Evolutionary conservation across 2,329 filamentous ascomycete species (phyloP), one percentile per base, ranked within the genome.

Genomic region (Colletotrichum destructivum): DNA sequence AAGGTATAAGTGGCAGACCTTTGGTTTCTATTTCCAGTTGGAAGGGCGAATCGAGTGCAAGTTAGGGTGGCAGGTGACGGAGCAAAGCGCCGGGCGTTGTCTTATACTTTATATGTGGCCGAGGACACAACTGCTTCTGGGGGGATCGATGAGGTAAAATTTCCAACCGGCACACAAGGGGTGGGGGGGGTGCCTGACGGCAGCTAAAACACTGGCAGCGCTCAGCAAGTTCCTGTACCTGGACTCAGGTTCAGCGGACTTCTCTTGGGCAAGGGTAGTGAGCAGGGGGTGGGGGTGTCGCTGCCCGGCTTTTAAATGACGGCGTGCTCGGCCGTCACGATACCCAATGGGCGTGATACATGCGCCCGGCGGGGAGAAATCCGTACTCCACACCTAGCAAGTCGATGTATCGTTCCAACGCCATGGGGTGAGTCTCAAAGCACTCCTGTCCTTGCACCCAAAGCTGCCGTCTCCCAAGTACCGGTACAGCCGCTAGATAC

Each of bases 61-160:
- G 46, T 15, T 46, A 46, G 13, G 7, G 9, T 12, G 8, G 13
- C 16, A 49, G 55, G 5, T 5, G 52, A 52, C 21, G 52, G 46
- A 47, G 49, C 44, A 69, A 16, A 51, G 59, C 64, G 62, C 67
- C 54, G 61, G 56, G 70, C 67, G 56, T 71, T 56, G 42, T 69
- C 65, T 71, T 71, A 71, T 71, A 71, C 68, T 69, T 71, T 66
- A 49, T 57, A 69, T 69, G 65, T 70, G 63, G 57, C 59, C 47
- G 31, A 40, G 65, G 60, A 60, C 69, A 44, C 52, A 57, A 55
- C 51, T 44, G 46, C 21, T 66, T 40, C 31, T 26, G 59, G 65
- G 63, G 69, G 64, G 56, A 54, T 62, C 55, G 64, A 73, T 73
- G 70, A 71, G 70, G 70, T 66, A 72, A 66, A 72, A 62, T 66